Evolutionary conservation across 768 basidiomycete species (phyloP).

Genomic region (Psilocybe subaeruginosa): DNA sequence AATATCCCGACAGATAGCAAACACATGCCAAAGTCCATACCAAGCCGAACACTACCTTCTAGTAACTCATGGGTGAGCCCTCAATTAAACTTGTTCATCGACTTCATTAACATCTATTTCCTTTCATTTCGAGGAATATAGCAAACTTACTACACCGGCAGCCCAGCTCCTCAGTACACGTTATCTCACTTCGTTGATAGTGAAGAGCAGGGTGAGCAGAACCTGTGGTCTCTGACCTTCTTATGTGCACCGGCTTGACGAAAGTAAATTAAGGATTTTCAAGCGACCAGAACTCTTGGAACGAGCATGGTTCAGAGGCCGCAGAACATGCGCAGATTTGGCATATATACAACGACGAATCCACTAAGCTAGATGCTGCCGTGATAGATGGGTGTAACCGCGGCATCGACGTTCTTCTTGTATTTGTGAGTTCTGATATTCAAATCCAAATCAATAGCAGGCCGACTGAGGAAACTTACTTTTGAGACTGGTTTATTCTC

Average conservation of each 20-base stretch:
- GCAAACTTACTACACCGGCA: not conserved
- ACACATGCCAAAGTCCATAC: too few relatives aligned
- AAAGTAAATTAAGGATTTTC: not conserved
- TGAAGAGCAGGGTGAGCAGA: constrained; percentile 3
- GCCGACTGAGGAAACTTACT: not conserved
- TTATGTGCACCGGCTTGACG: not conserved
- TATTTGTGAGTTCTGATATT: constrained; percentile 38
- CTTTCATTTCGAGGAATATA: not conserved
- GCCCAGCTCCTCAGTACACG: constrained; percentile 8
- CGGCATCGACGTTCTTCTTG: constrained; percentile 46
- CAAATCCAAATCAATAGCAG: not conserved
- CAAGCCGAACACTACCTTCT: too few relatives aligned
- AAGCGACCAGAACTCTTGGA: constrained; percentile 12
- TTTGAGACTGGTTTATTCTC: constrained; percentile 45
- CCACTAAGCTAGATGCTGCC: constrained; percentile 34
- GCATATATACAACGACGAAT: constrained; percentile 46
- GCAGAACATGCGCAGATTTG: constrained; percentile 39
- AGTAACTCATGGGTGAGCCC: too few relatives aligned
- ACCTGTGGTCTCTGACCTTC: not conserved
- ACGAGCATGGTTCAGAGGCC: constrained; percentile 36
- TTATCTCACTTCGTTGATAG: constrained; percentile 7
- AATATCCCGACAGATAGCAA: too few relatives aligned
- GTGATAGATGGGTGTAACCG: constrained; percentile 42
- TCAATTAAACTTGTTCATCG: too few relatives aligned
- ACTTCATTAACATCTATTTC: too few relatives aligned